Conservation (phyloP, 2,329 filamentous ascomycete species). For the Fusarium sp. region DNA sequence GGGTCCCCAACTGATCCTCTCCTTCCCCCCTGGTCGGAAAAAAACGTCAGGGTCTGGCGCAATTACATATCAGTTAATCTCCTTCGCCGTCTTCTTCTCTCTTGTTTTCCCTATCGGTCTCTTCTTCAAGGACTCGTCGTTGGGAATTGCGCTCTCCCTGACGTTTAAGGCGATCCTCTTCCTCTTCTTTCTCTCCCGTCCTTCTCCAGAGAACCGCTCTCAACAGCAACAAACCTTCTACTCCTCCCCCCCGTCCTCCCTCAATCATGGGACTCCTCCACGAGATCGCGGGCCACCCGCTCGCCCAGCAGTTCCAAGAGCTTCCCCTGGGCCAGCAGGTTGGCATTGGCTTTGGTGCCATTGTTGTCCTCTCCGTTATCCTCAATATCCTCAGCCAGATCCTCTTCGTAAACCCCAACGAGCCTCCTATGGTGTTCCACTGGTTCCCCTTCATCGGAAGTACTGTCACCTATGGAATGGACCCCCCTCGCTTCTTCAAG, state of each 20-base stretch:
- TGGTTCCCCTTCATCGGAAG: conserved; percentile 88
- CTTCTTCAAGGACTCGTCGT: conserved; percentile 33
- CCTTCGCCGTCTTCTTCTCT: conserved; percentile 39
- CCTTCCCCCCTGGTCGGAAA: conserved; percentile 34
- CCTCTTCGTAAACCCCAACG: conserved; percentile 83
- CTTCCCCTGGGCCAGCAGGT: conserved; percentile 63
- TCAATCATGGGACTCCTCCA: conserved; percentile 68
- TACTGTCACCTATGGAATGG: conserved; percentile 94
- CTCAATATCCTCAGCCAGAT: conserved; percentile 86
- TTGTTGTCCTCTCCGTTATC: conserved; percentile 70
- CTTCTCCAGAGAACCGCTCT: conserved; percentile 1
- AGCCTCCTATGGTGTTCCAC: conserved; percentile 84
- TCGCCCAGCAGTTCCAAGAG: conserved; percentile 62
- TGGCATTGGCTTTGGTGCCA: conserved; percentile 54
- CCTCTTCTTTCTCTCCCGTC: neutral
- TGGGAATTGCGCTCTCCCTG: conserved; percentile 24
- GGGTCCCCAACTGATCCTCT: conserved; percentile 25
- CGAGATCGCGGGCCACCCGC: conserved; percentile 60
- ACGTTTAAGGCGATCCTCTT: conserved; percentile 14
- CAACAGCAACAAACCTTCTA: conserved; percentile 5
- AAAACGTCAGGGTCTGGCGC: conserved; percentile 42
- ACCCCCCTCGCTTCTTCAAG: conserved; percentile 89
- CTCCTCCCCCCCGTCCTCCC: conserved; percentile 5
- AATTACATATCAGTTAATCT: conserved; percentile 50
- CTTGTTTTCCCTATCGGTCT: conserved; percentile 32